Percentiles rank a stretch among this genome's conserved stretches.
phyloP scores from a whole-genome alignment of 2,329 filamentous ascomycete species.

The Aspergillus latus region DNA sequence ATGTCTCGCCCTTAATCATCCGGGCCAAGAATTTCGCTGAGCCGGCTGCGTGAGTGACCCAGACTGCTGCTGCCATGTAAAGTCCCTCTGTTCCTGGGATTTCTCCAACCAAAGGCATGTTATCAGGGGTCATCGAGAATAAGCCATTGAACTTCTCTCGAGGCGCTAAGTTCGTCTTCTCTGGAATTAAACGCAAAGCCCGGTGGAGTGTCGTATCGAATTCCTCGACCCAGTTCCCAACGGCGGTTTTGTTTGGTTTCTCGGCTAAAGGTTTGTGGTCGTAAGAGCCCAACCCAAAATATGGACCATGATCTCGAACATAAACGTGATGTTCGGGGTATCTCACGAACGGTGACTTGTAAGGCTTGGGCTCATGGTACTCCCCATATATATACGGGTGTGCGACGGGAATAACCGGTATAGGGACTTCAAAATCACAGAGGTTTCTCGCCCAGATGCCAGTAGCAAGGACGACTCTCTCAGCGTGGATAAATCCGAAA shows the following conservation, averaged over 20 bases:
- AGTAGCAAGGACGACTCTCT: conserved; percentile 28
- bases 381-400: conserved; percentile 39
- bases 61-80: conserved; percentile 36
- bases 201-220: conserved; percentile 24
- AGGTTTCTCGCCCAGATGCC: conserved; percentile 33
- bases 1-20: conserved; percentile 17
- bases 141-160: conserved; percentile 34
- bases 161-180: conserved; percentile 15
- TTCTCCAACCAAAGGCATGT: conserved; percentile 33
- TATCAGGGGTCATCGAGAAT: conserved; percentile 39
- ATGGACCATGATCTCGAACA: conserved; percentile 34
- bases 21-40: conserved; percentile 27
- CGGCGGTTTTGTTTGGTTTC: conserved; percentile 19
- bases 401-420: conserved; percentile 36
- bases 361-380: conserved; percentile 17
- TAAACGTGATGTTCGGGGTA: conserved; percentile 39
- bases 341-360: conserved; percentile 32
- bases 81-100: conserved; percentile 26
- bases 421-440: conserved; percentile 24
- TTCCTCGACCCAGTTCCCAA: conserved; percentile 24
- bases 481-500: conserved; percentile 14
- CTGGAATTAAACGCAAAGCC: conserved; percentile 22
- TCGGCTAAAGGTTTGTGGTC: conserved; percentile 29
- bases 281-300: conserved; percentile 37
- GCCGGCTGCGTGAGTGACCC: conserved; percentile 39